These are phyloP conservation scores for Coemansia sp. DNA, from an alignment of 192 early-diverging fungal genomes.

Conservation along the genomic window DNA sequence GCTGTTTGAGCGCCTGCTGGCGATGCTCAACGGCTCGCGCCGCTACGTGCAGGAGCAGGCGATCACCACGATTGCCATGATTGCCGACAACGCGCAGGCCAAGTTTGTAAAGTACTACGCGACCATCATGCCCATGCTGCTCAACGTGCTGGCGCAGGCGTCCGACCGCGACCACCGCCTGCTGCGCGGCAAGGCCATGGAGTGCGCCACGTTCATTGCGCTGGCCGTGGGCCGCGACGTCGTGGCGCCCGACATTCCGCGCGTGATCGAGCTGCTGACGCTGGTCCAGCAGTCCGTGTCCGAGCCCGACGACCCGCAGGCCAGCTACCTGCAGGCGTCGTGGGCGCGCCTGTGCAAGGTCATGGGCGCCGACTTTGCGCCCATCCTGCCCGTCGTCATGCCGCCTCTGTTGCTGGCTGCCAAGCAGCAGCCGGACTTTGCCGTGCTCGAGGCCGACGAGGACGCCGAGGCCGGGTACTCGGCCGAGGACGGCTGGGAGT, in stretches of 20 bases:
- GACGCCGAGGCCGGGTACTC: constrained; percentile 86
- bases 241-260: constrained; percentile 74
- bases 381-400: constrained; percentile 89
- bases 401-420: constrained; percentile 85
- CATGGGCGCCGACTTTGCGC: constrained; percentile 91
- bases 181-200: constrained; percentile 95
- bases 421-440: constrained; percentile 91
- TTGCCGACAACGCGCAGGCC: constrained; percentile 93
- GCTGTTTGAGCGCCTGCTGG: constrained; percentile 82
- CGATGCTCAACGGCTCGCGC: constrained; percentile 78
- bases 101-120: constrained; percentile 90
- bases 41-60: constrained; percentile 99
- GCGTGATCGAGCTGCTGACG: constrained; percentile 79
- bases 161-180: constrained; percentile 83
- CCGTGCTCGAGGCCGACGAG: constrained; percentile 77
- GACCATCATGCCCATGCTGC: constrained; percentile 93
- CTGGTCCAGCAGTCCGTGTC: constrained; percentile 75
- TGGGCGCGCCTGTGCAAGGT: constrained; percentile 98
- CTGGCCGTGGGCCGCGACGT: constrained; percentile 90
- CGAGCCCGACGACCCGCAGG: constrained; percentile 92
- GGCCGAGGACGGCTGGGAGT: constrained; percentile 98
- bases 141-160: constrained; percentile 84
- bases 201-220: constrained; percentile 95
- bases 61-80: constrained; percentile 95
- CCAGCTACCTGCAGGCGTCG: constrained; percentile 86